Evolutionary conservation across 495 filamentous ascomycete genomes (phyloP), one percentile per base, ranked within the genome.

Genomic region (Penicillium paradoxum): DNA sequence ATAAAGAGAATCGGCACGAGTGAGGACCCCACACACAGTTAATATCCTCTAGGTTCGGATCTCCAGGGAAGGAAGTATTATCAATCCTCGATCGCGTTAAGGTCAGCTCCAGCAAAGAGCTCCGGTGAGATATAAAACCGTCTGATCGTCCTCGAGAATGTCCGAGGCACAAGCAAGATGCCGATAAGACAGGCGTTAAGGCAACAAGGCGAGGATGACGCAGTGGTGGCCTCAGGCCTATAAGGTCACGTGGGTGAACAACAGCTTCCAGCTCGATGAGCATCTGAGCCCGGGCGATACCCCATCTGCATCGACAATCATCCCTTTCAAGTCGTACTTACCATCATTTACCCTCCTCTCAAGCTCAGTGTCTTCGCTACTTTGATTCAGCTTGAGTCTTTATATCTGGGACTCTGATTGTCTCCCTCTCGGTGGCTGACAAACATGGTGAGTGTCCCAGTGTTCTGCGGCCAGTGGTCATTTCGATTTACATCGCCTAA

Each of bases 361-460:
- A 25, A 51, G 49, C 50, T 49, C 25, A 15, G 36, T 45, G 29
- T 27, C 15, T 37, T 30, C 33, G 19, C 5, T 21, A 13, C 15
- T 14, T 38, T 36, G 45, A 44, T 50, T 47, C 9, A 11, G 15
- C 19, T 34, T 51, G 21, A 36, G 43, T 10, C 1, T 44, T 32
- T 41, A 47, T 29, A 30, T 30, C 37, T 49, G 49, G 34, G 38
- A 48, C 43, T 38, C 34, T 55, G 51, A 60, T 53, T 56, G 56
- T 46, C 43, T 38, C 40, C 43, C 39, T 56, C 42, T 53, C 43
- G 51, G 55, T 59, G 58, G 49, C 53, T 62, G 48, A 58, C 56
- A 61, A 64, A 55, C 56, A 75, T 75, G 72, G 72, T 75, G 52
- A 39, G 72, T 64, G 18, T 40, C 55, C 45, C 53, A 52, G 17